Conservation (phyloP, 2,329 filamentous ascomycete species). For the Arachnomyces sp. region DNA sequence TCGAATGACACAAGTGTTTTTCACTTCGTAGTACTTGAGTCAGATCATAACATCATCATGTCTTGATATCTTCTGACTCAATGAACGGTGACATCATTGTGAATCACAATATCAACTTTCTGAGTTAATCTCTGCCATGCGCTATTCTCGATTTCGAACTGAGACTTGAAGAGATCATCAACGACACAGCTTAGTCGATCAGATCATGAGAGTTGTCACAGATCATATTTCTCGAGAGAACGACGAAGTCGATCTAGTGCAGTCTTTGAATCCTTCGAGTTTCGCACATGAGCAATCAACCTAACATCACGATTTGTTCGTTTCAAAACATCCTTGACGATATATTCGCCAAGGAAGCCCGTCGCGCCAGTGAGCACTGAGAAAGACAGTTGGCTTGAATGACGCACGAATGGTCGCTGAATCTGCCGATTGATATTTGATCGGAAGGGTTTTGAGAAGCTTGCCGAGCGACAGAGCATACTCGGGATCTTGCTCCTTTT, state of each 20-base stretch:
- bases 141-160: slow-evolving; percentile 60
- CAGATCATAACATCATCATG: too few relatives aligned
- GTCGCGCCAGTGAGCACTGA: slow-evolving; percentile 88
- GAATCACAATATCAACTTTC: slow-evolving; percentile 63
- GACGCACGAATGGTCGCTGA: slow-evolving; percentile 19
- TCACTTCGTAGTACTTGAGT: too few relatives aligned
- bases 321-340: slow-evolving; percentile 65
- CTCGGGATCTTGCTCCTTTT: slow-evolving; percentile 39
- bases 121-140: slow-evolving; percentile 58
- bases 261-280: slow-evolving; percentile 49
- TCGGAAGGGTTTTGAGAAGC: slow-evolving; percentile 43
- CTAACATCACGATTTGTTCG: slow-evolving; percentile 48
- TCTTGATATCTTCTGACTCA: slow-evolving; percentile 73
- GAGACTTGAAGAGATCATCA: slow-evolving; percentile 65
- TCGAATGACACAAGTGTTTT: too few relatives aligned
- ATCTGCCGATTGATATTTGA: slow-evolving; percentile 26
- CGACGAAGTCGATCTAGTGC: slow-evolving; percentile 57
- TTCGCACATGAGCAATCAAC: slow-evolving; percentile 66
- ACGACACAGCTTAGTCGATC: slow-evolving; percentile 57
- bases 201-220: slow-evolving; percentile 62
- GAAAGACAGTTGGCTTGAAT: slow-evolving; percentile 53
- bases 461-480: slow-evolving; percentile 34
- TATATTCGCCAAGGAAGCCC: slow-evolving; percentile 77
- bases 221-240: slow-evolving; percentile 65
- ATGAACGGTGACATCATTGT: slow-evolving; percentile 73